phyloP scores from a whole-genome alignment of 805 yeast genomes.

The Vanderwaltozyma verrucispora region DNA sequence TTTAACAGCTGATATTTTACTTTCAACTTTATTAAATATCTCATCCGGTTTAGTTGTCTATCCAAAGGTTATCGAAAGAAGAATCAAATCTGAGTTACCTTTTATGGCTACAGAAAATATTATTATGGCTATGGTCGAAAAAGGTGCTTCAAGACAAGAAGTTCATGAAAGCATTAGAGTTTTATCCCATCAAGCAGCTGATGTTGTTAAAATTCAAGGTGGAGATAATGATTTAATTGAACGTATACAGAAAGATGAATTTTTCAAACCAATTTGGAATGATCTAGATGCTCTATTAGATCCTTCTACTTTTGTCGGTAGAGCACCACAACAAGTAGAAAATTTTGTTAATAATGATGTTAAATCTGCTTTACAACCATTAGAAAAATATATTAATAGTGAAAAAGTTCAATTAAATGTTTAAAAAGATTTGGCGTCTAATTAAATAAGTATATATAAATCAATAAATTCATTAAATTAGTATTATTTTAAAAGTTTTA shows the following conservation, averaged over 20 bases:
- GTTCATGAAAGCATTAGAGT: conserved; percentile 98
- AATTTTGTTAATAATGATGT: conserved; percentile 84
- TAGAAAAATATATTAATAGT: conserved; percentile 44
- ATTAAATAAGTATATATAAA: too few relatives aligned
- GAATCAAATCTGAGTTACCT: conserved; percentile 89
- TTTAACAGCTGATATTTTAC: conserved; percentile 86
- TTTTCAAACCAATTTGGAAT: conserved; percentile 81
- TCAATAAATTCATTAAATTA: background rate
- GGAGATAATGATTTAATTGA: conserved; percentile 96
- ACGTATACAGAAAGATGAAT: conserved; percentile 64
- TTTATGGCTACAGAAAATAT: conserved; percentile 99
- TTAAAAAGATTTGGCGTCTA: too few relatives aligned
- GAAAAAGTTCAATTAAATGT: conserved; percentile 75
- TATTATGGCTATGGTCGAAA: conserved; percentile 99
- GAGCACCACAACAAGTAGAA: conserved; percentile 97
- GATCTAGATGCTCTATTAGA: conserved; percentile 75
- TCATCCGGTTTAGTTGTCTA: conserved; percentile 94
- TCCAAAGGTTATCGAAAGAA: conserved; percentile 96
- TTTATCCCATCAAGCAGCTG: conserved; percentile 92
- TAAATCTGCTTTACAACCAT: conserved; percentile 67
- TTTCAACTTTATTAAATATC: conserved; percentile 83
- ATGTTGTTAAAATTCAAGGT: conserved; percentile 95
- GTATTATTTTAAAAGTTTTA: too few relatives aligned
- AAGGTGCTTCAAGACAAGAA: conserved; percentile 96
- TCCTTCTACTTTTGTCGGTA: conserved; percentile 92